Evolutionary conservation across 2,329 filamentous ascomycete genomes (phyloP), one percentile per base, ranked within the genome.

Genomic region (Fusarium hainanense): DNA sequence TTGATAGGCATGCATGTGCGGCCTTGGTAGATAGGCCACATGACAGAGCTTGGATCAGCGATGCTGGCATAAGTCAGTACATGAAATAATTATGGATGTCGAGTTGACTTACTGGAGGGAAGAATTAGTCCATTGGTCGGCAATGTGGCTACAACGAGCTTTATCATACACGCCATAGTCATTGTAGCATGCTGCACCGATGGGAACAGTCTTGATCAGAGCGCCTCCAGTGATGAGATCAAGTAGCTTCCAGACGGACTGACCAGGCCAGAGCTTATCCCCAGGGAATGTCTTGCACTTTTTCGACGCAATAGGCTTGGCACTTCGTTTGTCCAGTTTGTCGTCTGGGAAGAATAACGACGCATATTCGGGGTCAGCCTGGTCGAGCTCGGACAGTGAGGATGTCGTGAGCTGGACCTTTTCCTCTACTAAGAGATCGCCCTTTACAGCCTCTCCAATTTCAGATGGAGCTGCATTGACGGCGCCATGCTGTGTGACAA

Each of bases 1-100:
- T 77, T 71, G 25, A 68, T 61, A 2, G 78, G 79, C 60, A 76
- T 66, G 28, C 81, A 83, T 16, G 81, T 82, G 7, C 74, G 69
- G 7, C 80, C 80, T 68, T 82, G 72, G 63, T 77, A 83, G 5
- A 83, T 54, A 6, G 81, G 79, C 63, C 76, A 82, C 78, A 82
- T 82, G 48, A 80, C 69, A 3, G 81, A 82, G 11, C 79, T 79
- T 4, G 82, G 81, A 54, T 83, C 78, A 6, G 72, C 56, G 14
- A 76, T 74, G 60, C 79, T 80, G 3, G 18, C 0, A 2, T 3
- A 0, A 9, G 40, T 73, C 51, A 73, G 63, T 28, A 9, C 0
- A 7, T 1, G 10, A 13, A 2, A 2, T 10, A 5, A 48, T 4
- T 2, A 8, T 11, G 4, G 32, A 11, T 18, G 23, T 1, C 7